Percentiles rank a stretch among this genome's conserved stretches.
Evolutionary conservation across 1,284 basidiomycete species (phyloP).

Genomic region (Coniferiporia weirii): DNA sequence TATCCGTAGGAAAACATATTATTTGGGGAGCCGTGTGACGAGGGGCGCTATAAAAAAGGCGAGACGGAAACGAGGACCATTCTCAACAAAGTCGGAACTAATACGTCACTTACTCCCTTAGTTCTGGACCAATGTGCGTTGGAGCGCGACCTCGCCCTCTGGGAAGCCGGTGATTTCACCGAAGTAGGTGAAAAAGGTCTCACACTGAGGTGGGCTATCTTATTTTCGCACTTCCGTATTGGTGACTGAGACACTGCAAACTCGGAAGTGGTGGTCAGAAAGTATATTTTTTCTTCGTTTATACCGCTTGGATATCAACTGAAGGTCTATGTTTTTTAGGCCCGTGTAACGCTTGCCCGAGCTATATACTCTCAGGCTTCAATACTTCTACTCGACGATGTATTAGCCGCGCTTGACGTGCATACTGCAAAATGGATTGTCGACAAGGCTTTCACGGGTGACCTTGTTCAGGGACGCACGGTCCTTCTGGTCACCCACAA

Average conservation of each 20-base stretch:
- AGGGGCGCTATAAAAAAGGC: slow-evolving; percentile 41
- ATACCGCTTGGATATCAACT: no score
- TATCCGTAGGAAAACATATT: slow-evolving; percentile 43
- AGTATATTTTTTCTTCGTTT: slow-evolving; percentile 18
- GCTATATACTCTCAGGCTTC: slow-evolving; percentile 35
- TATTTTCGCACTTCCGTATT: slow-evolving; percentile 3
- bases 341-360: slow-evolving; percentile 32
- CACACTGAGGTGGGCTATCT: slow-evolving; percentile 23
- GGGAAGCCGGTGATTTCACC: slow-evolving; percentile 57
- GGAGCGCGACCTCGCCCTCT: slow-evolving; percentile 56
- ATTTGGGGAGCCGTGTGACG: slow-evolving; percentile 47
- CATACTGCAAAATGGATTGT: slow-evolving; percentile 42
- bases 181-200: slow-evolving; percentile 33
- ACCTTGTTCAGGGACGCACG: slow-evolving; percentile 37
- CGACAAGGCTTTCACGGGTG: slow-evolving; percentile 37
- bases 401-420: slow-evolving; percentile 41
- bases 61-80: background rate
- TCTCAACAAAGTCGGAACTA: background rate
- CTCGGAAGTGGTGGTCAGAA: slow-evolving; percentile 38
- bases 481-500: slow-evolving; percentile 43
- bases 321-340: background rate
- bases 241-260: slow-evolving; percentile 18
- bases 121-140: slow-evolving; percentile 62
- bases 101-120: slow-evolving; percentile 26
- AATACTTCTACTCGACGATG: slow-evolving; percentile 36